These are phyloP conservation scores for Pleurotus salmoneostramineus DNA, from an alignment of 768 basidiomycete genomes.

Conservation along the genomic window DNA sequence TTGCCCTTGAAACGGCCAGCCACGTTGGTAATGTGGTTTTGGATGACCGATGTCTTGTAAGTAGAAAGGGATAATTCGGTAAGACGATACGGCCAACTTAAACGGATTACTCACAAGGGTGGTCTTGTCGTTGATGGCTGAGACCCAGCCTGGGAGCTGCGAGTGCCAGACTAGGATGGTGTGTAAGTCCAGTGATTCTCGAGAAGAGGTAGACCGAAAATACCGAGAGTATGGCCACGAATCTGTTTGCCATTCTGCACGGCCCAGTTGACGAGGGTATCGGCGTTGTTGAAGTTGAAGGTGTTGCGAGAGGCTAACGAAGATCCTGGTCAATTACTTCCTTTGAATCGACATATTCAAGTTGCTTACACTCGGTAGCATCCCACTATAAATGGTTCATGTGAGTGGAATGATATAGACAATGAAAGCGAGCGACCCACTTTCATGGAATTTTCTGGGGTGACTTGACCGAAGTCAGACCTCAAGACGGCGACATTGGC, in stretches of 20 bases:
- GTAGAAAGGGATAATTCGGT: not conserved
- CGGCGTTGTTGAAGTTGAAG: slow-evolving; percentile 30
- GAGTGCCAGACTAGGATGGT: slow-evolving; percentile 20
- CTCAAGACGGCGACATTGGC: slow-evolving; percentile 30
- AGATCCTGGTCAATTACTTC: not conserved
- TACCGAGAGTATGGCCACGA: slow-evolving; percentile 32
- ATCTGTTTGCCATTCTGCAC: slow-evolving; percentile 33
- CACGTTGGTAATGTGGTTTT: slow-evolving; percentile 42
- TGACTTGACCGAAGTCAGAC: slow-evolving; percentile 36
- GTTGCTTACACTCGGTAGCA: slow-evolving; percentile 28
- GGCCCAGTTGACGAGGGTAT: slow-evolving; percentile 39
- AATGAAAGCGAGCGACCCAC: slow-evolving; percentile 12
- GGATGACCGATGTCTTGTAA: slow-evolving; percentile 34
- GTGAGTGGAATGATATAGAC: too few species aligned
- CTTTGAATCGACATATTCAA: too few species aligned
- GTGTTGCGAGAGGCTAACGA: slow-evolving; percentile 22
- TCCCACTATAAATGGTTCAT: slow-evolving; percentile 25
- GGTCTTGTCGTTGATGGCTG: slow-evolving; percentile 27
- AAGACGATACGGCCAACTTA: not conserved
- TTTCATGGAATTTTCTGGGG: slow-evolving; percentile 44
- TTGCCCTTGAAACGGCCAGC: slow-evolving; percentile 44
- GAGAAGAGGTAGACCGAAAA: not conserved
- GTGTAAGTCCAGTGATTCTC: not conserved
- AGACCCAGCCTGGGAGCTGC: slow-evolving; percentile 42
- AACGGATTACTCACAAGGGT: slow-evolving; percentile 26